Evolutionary conservation across 179 eudicot genomes (phyloP).

Genomic region (Carnegiea gigantea): DNA sequence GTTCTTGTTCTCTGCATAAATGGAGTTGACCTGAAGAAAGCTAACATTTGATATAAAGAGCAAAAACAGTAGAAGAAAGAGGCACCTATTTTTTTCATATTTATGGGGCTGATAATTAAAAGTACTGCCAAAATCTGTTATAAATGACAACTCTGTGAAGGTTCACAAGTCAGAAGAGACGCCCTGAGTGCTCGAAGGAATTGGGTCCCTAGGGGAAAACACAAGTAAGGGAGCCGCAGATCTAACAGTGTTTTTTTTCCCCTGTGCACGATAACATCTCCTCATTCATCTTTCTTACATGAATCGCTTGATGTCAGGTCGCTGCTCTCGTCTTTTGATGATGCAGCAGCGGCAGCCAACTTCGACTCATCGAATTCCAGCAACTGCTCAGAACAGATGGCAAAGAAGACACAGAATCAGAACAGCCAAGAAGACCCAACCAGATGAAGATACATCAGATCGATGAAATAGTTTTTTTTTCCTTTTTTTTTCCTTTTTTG

Average conservation of each 20-base stretch:
- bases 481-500: no score
- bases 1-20: neutral
- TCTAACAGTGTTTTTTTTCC: conserved; percentile 19
- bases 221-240: conserved; percentile 12
- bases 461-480: neutral
- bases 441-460: neutral
- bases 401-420: conserved; percentile 14
- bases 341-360: conserved; percentile 20
- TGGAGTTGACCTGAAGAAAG: neutral
- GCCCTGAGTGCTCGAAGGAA: conserved; percentile 14
- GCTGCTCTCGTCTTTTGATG: conserved; percentile 33
- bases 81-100: conserved; percentile 10
- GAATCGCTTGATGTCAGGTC: conserved; percentile 25
- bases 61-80: neutral
- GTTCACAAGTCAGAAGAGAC: conserved; percentile 8
- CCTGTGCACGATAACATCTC: neutral
- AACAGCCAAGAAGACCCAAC: neutral
- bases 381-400: conserved; percentile 42
- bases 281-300: conserved; percentile 42
- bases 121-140: conserved; percentile 33
- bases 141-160: conserved; percentile 20
- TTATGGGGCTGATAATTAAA: conserved; percentile 20
- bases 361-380: conserved; percentile 83
- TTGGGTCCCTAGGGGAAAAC: conserved; percentile 6
- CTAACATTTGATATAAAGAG: neutral